Evolutionary conservation across 129 eudicot species (phyloP), one percentile per base, ranked within the genome.

Genomic region (Flaveria linearis): DNA sequence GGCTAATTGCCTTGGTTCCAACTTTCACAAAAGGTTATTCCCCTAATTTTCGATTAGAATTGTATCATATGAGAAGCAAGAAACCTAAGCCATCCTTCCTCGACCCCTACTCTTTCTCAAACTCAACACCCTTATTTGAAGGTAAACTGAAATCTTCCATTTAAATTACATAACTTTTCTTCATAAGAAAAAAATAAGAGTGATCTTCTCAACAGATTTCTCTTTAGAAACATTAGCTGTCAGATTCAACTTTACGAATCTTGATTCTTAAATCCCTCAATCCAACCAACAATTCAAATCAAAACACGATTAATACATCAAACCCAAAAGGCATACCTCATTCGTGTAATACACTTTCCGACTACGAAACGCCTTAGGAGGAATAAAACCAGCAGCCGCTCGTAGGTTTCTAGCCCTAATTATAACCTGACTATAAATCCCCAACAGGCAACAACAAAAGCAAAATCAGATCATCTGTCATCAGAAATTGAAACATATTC

Each of bases 331-430:
- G 17, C 78, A n/a, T 30, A 89, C 97, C 97, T 87, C 97, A 65
- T 92, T 92, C 43, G 78, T 84, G 50, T 79, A 89, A 74, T 92
- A 87, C 28, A 53, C 25, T 66, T 78, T 85, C 22, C 97, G 87
- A 61, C 91, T 86, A 42, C 91, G 96, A 76, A 92, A 92, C 0
- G 97, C 80, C 84, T 87, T 92, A 11, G 86, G 71, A 8, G 97
- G 96, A 13, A 92, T 92, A 71, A 85, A 92, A 76, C 86, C 84
- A 8, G 93, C 93, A 8, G 81, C 89, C 7, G 91, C 85, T 71
- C 88, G 75, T 55, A 92, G 80, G 79, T 93, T 93, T 78, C 92
- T 86, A 56, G 98, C 98, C 87, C 95, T 90, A 78, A 90, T 84
- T 56, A 93, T 73, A 80, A 86, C 77, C 74, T 94, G 97, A 84